Evolutionary conservation across 371 early-diverging fungal species (phyloP).

Genomic region (Mucor plumbeus): DNA sequence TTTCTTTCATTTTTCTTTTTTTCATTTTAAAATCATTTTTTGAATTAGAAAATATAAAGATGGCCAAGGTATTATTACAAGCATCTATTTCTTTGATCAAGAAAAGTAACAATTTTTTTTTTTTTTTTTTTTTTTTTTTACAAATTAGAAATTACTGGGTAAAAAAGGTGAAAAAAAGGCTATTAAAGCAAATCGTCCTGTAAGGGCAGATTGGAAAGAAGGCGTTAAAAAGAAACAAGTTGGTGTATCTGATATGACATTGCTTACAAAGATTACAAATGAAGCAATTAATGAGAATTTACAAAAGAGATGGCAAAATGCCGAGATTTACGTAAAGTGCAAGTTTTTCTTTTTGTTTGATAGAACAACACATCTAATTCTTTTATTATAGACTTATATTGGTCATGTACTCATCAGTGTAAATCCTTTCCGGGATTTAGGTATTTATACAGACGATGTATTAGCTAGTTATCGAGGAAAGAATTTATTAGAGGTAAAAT

Average conservation of each 20-base stretch:
- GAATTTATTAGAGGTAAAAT: slow-evolving; percentile 78
- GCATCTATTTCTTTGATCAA: too few relatives aligned
- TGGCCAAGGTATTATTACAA: slow-evolving; percentile 4
- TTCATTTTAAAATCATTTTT: neutral
- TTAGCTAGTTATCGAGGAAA: slow-evolving; percentile 80
- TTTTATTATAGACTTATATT: slow-evolving; percentile 74
- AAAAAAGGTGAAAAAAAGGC: slow-evolving; percentile 48
- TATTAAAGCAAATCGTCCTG: slow-evolving; percentile 60
- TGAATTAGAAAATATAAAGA: neutral
- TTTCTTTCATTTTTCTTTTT: slow-evolving; percentile 3
- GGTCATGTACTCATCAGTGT: slow-evolving; percentile 90
- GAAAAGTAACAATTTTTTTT: too few relatives aligned
- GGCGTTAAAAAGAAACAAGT: slow-evolving; percentile 83
- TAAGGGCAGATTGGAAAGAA: slow-evolving; percentile 86
- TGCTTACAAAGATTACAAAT: slow-evolving; percentile 85
- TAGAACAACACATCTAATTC: neutral
- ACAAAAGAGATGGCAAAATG: slow-evolving; percentile 82
- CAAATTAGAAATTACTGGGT: neutral
- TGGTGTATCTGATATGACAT: slow-evolving; percentile 88
- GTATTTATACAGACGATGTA: slow-evolving; percentile 80
- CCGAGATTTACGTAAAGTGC: slow-evolving; percentile 78
- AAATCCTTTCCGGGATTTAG: slow-evolving; percentile 86
- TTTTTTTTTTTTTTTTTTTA: too few relatives aligned
- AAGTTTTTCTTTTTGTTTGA: neutral
- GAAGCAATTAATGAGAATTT: slow-evolving; percentile 87